Conservation (phyloP, 2,329 filamentous ascomycete genomes). For the Pyrenophora tritici-repentis region DNA sequence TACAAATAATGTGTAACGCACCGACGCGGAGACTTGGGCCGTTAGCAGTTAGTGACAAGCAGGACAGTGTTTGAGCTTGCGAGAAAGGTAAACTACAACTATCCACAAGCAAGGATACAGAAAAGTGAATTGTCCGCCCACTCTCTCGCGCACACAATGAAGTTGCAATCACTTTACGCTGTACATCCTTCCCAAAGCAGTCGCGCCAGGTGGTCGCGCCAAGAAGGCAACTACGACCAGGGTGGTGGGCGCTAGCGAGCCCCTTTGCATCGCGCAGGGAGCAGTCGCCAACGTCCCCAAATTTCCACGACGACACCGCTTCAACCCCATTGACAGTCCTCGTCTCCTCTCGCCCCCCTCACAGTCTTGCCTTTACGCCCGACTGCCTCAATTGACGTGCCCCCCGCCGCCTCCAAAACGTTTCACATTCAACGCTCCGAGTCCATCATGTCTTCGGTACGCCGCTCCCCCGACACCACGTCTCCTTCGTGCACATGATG, state of each 20-base stretch:
- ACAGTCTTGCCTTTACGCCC: constrained; percentile 29
- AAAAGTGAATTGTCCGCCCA: background rate
- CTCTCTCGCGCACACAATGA: background rate
- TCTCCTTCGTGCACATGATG: constrained; percentile 31
- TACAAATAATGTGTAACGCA: too few relatives aligned
- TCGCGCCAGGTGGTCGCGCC: constrained; percentile 34
- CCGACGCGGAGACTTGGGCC: too few relatives aligned
- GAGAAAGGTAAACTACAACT: too few relatives aligned
- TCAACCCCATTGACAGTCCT: constrained; percentile 34
- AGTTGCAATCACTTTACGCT: background rate
- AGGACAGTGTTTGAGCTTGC: too few relatives aligned
- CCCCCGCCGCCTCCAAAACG: constrained; percentile 20
- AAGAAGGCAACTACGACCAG: constrained; percentile 40
- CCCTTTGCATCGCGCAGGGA: constrained; percentile 49
- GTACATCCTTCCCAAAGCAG: constrained; percentile 22
- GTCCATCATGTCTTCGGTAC: constrained; percentile 47
- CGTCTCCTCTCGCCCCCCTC: constrained; percentile 21
- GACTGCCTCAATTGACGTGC: constrained; percentile 27
- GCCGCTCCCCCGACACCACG: constrained; percentile 29
- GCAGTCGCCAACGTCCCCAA: constrained; percentile 47
- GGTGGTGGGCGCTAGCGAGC: constrained; percentile 44
- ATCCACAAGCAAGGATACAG: background rate
- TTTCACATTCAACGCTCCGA: constrained; percentile 27
- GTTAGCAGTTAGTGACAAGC: too few relatives aligned
- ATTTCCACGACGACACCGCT: constrained; percentile 45